Evolutionary conservation across 2,329 filamentous ascomycete genomes (phyloP).

Genomic region (Xylaria sp.): DNA sequence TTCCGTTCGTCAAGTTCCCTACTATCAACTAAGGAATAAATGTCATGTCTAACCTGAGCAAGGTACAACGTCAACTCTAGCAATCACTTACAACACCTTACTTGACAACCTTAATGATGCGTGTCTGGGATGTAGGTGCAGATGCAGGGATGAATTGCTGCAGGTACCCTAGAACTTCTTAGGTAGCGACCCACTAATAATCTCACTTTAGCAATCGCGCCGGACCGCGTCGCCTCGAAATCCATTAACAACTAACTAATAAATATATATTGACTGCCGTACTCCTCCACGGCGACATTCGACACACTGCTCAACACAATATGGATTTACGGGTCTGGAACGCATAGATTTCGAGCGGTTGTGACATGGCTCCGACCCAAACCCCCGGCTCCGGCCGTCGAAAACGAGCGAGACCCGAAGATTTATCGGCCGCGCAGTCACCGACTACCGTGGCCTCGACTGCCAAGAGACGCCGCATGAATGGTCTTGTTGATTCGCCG

Average conservation of each 20-base stretch:
- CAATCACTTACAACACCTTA: neutral
- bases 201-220: conserved; percentile 20
- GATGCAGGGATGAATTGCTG: conserved; percentile 1
- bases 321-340: conserved; percentile 14
- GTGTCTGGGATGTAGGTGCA: neutral
- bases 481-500: conserved; percentile 38
- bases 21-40: too few species aligned
- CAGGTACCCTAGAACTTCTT: conserved; percentile 1
- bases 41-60: too few species aligned
- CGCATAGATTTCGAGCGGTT: conserved; percentile 1
- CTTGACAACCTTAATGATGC: neutral
- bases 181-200: conserved; percentile 11
- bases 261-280: neutral
- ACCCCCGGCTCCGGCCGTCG: conserved; percentile 41
- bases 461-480: conserved; percentile 43
- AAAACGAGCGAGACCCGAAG: conserved; percentile 43
- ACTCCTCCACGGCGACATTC: neutral
- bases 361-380: conserved; percentile 41
- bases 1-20: too few species aligned
- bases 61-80: too few species aligned
- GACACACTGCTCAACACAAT: neutral
- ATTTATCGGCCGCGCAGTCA: conserved; percentile 41
- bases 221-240: conserved; percentile 25
- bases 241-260: neutral
- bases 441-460: conserved; percentile 39